Percentiles rank a stretch among this genome's conserved stretches.
These are phyloP conservation scores for Hirschfeldia incana DNA, from an alignment of 345 rosid species.

Conservation along the genomic window DNA sequence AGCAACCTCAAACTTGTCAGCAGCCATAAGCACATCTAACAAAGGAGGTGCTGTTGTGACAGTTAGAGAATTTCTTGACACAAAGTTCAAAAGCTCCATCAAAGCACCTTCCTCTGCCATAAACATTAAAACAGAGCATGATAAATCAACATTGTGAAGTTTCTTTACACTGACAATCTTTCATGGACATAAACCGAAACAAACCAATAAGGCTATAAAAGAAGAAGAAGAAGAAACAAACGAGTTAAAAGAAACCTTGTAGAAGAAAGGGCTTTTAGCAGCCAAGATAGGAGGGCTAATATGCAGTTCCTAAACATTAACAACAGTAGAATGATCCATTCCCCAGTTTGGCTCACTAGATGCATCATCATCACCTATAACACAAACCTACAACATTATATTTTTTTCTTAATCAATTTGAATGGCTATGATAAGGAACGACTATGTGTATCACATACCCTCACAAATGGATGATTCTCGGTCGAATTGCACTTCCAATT, in stretches of 20 bases:
- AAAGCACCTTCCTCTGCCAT: constrained; percentile 95
- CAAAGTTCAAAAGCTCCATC: constrained; percentile 96
- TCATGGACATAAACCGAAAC: constrained; percentile 1
- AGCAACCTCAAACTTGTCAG: constrained; percentile 99
- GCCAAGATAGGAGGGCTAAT: constrained; percentile 99
- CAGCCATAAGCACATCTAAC: constrained; percentile 98
- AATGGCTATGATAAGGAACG: too few species aligned
- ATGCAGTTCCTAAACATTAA: constrained; percentile 79
- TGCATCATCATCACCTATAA: constrained; percentile 70
- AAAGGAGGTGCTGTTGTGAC: constrained; percentile 80
- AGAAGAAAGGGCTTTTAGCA: constrained; percentile 96
- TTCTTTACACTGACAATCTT: background rate
- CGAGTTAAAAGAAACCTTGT: constrained; percentile 53
- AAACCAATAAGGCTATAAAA: background rate
- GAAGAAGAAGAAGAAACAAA: background rate
- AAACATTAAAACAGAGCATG: constrained; percentile 10
- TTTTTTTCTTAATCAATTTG: too few species aligned
- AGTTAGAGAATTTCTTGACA: constrained; percentile 78
- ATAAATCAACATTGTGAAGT: constrained; percentile 3
- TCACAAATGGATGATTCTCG: constrained; percentile 79
- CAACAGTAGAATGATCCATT: constrained; percentile 73
- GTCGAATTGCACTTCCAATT: constrained; percentile 52
- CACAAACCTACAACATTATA: background rate
- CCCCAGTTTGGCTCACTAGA: constrained; percentile 77
- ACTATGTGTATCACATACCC: constrained; percentile 43